A percentile compares a stretch with the other conserved stretches of the same genome.
Conservation (phyloP, 805 yeast genomes). For the Starmerella kuoi region DNA sequence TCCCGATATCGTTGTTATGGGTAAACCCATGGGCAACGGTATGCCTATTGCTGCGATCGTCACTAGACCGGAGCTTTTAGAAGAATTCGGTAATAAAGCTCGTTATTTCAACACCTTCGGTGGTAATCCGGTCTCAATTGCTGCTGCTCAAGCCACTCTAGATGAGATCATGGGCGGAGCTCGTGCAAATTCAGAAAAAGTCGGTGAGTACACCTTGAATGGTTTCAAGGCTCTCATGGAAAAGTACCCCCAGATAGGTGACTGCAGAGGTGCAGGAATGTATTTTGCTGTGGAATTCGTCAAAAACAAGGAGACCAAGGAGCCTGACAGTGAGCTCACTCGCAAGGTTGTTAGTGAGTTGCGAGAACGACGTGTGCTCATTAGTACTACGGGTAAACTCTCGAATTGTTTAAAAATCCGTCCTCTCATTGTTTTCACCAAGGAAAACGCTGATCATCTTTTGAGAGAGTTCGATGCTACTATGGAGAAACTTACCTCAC, state of each 20-base stretch:
- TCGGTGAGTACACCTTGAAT: constrained; percentile 7
- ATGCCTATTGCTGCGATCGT: constrained; percentile 14
- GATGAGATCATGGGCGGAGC: constrained; percentile 8
- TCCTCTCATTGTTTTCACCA: constrained; percentile 10
- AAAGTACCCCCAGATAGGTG: constrained; percentile 9
- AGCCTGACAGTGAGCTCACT: constrained; percentile 9
- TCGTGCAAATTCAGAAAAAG: constrained; percentile 4
- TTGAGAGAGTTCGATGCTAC: constrained; percentile 1
- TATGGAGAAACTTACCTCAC: neutral
- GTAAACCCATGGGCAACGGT: constrained; percentile 18
- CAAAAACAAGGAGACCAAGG: constrained; percentile 5
- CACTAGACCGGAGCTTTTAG: constrained; percentile 4
- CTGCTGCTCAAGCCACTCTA: constrained; percentile 14
- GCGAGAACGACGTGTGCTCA: constrained; percentile 13
- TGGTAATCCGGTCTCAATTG: constrained; percentile 15
- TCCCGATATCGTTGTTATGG: constrained; percentile 14
- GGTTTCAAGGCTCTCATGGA: constrained; percentile 6
- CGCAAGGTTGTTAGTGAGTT: constrained; percentile 7
- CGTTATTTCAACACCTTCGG: constrained; percentile 16
- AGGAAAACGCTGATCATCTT: constrained; percentile 8
- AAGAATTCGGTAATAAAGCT: constrained; percentile 13
- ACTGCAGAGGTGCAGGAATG: constrained; percentile 15
- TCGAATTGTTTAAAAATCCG: constrained; percentile 14
- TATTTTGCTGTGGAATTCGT: constrained; percentile 14
- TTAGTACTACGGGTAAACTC: constrained; percentile 11